Evolutionary conservation across 1,139 yeast genomes (phyloP).

Genomic region (Blastobotrys illinoisensis): DNA sequence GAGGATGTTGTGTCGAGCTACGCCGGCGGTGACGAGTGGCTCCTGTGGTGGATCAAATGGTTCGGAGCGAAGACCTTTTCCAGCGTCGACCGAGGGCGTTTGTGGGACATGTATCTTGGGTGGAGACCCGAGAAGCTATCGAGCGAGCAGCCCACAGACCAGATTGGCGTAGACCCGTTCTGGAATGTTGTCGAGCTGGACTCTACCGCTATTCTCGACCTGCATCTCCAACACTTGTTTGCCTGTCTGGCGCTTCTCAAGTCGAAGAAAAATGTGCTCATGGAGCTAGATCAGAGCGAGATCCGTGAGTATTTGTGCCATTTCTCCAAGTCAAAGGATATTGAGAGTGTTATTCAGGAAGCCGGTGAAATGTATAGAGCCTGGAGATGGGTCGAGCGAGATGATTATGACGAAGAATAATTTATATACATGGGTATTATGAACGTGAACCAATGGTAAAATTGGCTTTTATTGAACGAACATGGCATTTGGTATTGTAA

Average conservation of each 20-base stretch:
- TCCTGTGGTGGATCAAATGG: slow-evolving; percentile 92
- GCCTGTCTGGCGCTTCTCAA: slow-evolving; percentile 74
- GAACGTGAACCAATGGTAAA: neutral
- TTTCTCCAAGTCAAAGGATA: slow-evolving; percentile 44
- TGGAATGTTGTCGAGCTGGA: slow-evolving; percentile 28
- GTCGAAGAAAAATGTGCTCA: slow-evolving; percentile 68
- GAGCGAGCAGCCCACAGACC: slow-evolving; percentile 10
- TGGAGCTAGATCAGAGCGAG: slow-evolving; percentile 88
- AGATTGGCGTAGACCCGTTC: slow-evolving; percentile 31
- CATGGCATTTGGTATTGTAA: too few relatives aligned
- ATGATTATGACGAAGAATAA: slow-evolving; percentile 12
- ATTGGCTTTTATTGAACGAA: too few relatives aligned
- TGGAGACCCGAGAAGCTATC: slow-evolving; percentile 45
- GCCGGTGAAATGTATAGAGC: slow-evolving; percentile 89
- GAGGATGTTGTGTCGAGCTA: slow-evolving; percentile 63
- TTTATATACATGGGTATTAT: neutral
- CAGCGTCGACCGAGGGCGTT: slow-evolving; percentile 71
- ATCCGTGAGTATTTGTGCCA: slow-evolving; percentile 71
- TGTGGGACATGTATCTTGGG: slow-evolving; percentile 84
- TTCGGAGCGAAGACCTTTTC: slow-evolving; percentile 89
- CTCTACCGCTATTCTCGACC: slow-evolving; percentile 50
- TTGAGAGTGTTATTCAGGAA: slow-evolving; percentile 65
- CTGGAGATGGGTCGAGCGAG: slow-evolving; percentile 55
- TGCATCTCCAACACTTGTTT: slow-evolving; percentile 73
- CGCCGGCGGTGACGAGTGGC: slow-evolving; percentile 77